phyloP scores from a whole-genome alignment of 768 basidiomycete species.

The Harrya chromipes region DNA sequence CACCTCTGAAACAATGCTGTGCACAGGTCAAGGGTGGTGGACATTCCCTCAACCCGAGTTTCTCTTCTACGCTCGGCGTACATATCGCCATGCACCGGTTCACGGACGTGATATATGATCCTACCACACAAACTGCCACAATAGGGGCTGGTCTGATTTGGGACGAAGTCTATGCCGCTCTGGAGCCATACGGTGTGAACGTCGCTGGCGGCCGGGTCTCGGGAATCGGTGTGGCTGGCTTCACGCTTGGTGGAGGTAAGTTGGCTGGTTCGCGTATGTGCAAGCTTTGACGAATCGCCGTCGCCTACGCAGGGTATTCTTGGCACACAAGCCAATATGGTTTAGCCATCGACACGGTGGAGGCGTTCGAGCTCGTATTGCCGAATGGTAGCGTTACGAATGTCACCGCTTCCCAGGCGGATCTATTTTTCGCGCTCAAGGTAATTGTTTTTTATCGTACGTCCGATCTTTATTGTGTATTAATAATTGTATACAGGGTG shows the following conservation, averaged over 20 bases:
- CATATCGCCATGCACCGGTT: constrained; percentile 56
- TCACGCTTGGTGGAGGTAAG: constrained; percentile 56
- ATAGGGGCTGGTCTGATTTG: constrained; percentile 49
- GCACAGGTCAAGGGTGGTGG: constrained; percentile 62
- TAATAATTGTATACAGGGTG: constrained; percentile 42
- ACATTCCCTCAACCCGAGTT: constrained; percentile 51
- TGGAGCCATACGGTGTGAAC: constrained; percentile 47
- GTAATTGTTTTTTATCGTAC: constrained; percentile 23
- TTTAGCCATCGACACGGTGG: constrained; percentile 52
- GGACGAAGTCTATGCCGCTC: constrained; percentile 62
- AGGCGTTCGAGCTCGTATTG: constrained; percentile 56
- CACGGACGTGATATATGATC: constrained; percentile 42
- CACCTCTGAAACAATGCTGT: neutral
- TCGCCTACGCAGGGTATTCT: constrained; percentile 48
- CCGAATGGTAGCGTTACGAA: constrained; percentile 46
- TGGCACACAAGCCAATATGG: constrained; percentile 64
- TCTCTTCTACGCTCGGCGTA: constrained; percentile 59
- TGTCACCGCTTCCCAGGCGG: constrained; percentile 35
- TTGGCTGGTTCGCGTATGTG: neutral
- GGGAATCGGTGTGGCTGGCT: constrained; percentile 59
- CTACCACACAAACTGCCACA: constrained; percentile 36
- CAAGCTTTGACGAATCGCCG: neutral
- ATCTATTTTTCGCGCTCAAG: constrained; percentile 46
- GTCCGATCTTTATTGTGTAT: neutral
- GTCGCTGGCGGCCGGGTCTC: constrained; percentile 59